Evolutionary conservation across 805 yeast species (phyloP).

Genomic region (Yarrowia deformans): DNA sequence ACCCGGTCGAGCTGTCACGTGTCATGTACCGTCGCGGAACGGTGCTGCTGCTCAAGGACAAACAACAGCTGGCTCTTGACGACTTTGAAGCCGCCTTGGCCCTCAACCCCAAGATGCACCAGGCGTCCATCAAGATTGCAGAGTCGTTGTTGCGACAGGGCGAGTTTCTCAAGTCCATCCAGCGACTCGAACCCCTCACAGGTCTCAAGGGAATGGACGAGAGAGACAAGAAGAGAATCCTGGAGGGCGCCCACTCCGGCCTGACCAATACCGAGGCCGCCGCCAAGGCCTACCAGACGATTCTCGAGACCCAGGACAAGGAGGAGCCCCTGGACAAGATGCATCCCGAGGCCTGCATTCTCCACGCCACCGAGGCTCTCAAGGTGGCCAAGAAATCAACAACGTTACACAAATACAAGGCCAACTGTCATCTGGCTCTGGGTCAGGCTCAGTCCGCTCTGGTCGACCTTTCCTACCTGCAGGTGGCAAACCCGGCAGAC

Average conservation of each 20-base stretch:
- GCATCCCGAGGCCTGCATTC: constrained; percentile 45
- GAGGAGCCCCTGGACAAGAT: constrained; percentile 39
- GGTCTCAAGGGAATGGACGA: constrained; percentile 26
- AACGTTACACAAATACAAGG: constrained; percentile 48
- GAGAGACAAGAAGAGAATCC: constrained; percentile 20
- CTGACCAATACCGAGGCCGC: constrained; percentile 42
- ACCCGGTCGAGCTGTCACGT: constrained; percentile 26
- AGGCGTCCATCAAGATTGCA: constrained; percentile 48
- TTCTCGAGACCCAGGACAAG: constrained; percentile 40
- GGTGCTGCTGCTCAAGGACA: constrained; percentile 30
- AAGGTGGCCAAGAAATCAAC: constrained; percentile 46
- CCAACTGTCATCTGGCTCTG: constrained; percentile 48
- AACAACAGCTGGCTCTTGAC: constrained; percentile 43
- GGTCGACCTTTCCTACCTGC: constrained; percentile 49
- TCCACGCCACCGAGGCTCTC: constrained; percentile 46
- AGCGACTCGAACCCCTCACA: constrained; percentile 24
- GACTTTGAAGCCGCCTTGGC: constrained; percentile 50
- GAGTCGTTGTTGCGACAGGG: constrained; percentile 42
- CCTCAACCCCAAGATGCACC: constrained; percentile 49
- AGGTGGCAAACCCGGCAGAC: constrained; percentile 45
- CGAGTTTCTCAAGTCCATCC: constrained; percentile 16
- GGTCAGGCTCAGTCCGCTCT: constrained; percentile 50
- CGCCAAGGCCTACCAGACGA: constrained; percentile 34
- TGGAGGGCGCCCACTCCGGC: constrained; percentile 34
- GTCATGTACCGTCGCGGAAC: constrained; percentile 38